Evolutionary conservation across 2,329 filamentous ascomycete species (phyloP).

Genomic region (Microdochium nivale): DNA sequence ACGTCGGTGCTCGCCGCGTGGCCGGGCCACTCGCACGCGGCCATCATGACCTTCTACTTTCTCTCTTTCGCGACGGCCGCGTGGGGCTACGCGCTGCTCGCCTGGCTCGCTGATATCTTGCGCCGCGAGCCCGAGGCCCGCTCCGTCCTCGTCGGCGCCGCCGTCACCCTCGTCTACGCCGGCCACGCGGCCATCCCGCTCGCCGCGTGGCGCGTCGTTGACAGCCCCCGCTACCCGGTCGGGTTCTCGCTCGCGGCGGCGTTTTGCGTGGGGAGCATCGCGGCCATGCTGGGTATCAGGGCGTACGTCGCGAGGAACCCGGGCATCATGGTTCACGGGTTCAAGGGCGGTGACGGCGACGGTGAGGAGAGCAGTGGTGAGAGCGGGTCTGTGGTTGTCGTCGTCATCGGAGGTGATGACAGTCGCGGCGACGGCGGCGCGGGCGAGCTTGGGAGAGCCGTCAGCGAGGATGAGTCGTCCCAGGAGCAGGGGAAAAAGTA

Average conservation of each 20-base stretch:
- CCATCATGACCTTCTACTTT: constrained; percentile 27
- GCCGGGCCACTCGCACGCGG: constrained; percentile 19
- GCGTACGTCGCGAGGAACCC: constrained; percentile 18
- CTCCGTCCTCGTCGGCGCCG: constrained; percentile 24
- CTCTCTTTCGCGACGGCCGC: constrained; percentile 25
- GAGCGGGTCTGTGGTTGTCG: too few species aligned
- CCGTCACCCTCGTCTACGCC: constrained; percentile 27
- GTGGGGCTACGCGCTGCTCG: constrained; percentile 23
- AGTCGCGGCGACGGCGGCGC: too few species aligned
- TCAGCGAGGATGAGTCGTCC: too few species aligned
- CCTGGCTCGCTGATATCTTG: constrained; percentile 24
- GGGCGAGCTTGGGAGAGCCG: too few species aligned
- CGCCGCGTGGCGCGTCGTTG: constrained; percentile 23
- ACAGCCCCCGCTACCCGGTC: constrained; percentile 25
- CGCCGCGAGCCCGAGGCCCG: constrained; percentile 26
- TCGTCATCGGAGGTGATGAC: too few species aligned
- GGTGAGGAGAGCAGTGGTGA: neutral
- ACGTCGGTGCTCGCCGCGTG: constrained; percentile 24
- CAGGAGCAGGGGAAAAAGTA: too few species aligned
- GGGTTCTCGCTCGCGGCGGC: constrained; percentile 26
- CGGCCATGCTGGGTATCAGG: constrained; percentile 20
- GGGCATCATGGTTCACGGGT: constrained; percentile 6
- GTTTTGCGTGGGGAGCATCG: constrained; percentile 20
- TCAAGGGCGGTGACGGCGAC: neutral
- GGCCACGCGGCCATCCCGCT: constrained; percentile 29